Evolutionary conservation across 1,284 basidiomycete genomes (phyloP), one percentile per base, ranked within the genome.

Genomic region (Vanrija sp.): DNA sequence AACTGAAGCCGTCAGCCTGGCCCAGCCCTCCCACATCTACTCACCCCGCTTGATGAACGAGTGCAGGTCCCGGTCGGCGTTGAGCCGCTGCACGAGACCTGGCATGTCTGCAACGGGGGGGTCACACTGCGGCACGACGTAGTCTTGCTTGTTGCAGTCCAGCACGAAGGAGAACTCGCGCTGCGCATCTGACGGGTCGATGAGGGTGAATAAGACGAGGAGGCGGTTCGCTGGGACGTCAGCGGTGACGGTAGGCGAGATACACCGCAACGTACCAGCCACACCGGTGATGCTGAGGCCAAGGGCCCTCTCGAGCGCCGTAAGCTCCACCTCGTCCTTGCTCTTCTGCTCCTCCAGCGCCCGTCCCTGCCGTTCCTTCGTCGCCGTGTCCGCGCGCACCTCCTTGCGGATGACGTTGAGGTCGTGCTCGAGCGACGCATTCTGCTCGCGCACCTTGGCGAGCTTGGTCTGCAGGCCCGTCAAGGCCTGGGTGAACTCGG

Each of bases 121-220:
- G 23, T 67, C 65, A 57, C 74, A 76, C 42, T 66, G 66, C 5
- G 76, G 70, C 16, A 76, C 76, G 79, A 82, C 82, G 65, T 89
- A 91, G 2, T 77, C 71, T 12, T 77, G 73, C 9, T 76, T 73
- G 0, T 85, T 83, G 16, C 90, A 79, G 65, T 94, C 89, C 25
- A 93, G 71, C 0, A 91, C 85, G 54, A 93, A 80, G 52, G 81
- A 86, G 61, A 85, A 89, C 64, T 91, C 88, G 29, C 82, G 79
- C 15, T 81, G 77, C 4, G 79, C 78, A 53, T 86, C 81, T 0
- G 76, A 64, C 2, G 81, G 78, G 65, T 89, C 86, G 43, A 92
- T 73, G 51, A 83, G 77, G 4, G 82, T 82, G 74, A 91, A 91
- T 5, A 85, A 83, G 49, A 93, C 77, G 46, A 91, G 80, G 12